Evolutionary conservation across 768 basidiomycete species (phyloP).

Genomic region (Podaxis rugospora): DNA sequence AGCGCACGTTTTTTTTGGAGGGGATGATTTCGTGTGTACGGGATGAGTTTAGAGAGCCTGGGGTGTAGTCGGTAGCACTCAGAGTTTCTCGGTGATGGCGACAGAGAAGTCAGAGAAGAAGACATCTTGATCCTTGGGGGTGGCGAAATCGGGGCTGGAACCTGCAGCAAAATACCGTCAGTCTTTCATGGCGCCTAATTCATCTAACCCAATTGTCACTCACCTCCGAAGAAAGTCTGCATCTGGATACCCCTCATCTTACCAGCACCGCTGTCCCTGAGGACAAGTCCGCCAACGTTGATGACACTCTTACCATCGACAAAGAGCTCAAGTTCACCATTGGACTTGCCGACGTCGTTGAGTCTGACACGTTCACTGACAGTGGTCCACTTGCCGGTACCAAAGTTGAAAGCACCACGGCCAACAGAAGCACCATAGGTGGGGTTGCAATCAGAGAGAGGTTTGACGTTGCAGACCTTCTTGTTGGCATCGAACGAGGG

Average conservation of each 20-base stretch:
- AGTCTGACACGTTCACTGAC: slow-evolving; percentile 65
- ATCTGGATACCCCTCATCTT: slow-evolving; percentile 64
- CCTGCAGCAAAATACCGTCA: slow-evolving; percentile 13
- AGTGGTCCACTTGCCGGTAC: slow-evolving; percentile 58
- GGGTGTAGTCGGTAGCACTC: slow-evolving; percentile 15
- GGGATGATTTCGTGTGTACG: not conserved
- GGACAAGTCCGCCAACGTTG: slow-evolving; percentile 49
- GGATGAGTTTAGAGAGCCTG: not conserved
- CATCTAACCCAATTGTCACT: not conserved
- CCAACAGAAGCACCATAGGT: slow-evolving; percentile 63
- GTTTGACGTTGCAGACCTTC: slow-evolving; percentile 42
- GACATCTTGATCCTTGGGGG: slow-evolving; percentile 56
- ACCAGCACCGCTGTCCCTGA: slow-evolving; percentile 44
- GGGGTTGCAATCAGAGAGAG: slow-evolving; percentile 50
- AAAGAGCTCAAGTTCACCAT: slow-evolving; percentile 68
- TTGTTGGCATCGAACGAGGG: slow-evolving; percentile 40
- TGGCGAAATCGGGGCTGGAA: slow-evolving; percentile 31
- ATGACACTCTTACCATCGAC: slow-evolving; percentile 62
- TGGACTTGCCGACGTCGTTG: slow-evolving; percentile 62
- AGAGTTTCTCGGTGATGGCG: slow-evolving; percentile 49
- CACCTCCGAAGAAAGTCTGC: slow-evolving; percentile 77
- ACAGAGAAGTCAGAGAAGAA: slow-evolving; percentile 72
- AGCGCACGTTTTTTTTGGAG: not conserved
- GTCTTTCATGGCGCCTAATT: not conserved
- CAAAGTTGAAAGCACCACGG: slow-evolving; percentile 61